phyloP scores from a whole-genome alignment of 805 yeast species.

The Pichia cabralensis region DNA sequence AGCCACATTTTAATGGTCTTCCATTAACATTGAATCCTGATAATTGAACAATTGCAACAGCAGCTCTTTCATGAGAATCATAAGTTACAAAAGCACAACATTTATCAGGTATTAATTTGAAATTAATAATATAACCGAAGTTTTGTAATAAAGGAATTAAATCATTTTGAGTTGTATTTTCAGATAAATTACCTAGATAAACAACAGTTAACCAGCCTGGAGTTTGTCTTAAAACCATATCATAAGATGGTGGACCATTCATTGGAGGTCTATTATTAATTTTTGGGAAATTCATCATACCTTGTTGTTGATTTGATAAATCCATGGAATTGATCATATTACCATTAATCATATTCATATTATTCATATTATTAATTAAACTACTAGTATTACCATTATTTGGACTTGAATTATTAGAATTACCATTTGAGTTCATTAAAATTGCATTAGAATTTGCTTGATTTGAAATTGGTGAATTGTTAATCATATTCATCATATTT shows the following conservation, averaged over 20 bases:
- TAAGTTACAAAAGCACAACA: conserved; percentile 87
- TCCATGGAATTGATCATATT: no score
- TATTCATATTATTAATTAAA: conserved; percentile 3
- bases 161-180: conserved; percentile 62
- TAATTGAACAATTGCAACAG: conserved; percentile 74
- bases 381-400: no score
- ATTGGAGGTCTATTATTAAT: conserved; percentile 10
- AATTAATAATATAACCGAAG: conserved; percentile 75
- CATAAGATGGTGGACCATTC: conserved; percentile 36
- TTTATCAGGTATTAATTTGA: conserved; percentile 68
- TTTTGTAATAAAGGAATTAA: conserved; percentile 64
- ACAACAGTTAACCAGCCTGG: conserved; percentile 83
- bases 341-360: no score
- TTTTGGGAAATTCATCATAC: no score
- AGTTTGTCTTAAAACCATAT: conserved; percentile 62
- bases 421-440: no score
- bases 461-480: background rate
- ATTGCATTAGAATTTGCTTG: no score
- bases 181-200: conserved; percentile 78
- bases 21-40: conserved; percentile 66
- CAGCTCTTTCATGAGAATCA: conserved; percentile 83
- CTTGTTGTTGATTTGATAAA: conserved; percentile 2
- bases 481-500: background rate
- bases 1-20: conserved; percentile 70
- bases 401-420: background rate